Conservation (phyloP, 2,329 filamentous ascomycete genomes). For the Peltaster fructicola region DNA sequence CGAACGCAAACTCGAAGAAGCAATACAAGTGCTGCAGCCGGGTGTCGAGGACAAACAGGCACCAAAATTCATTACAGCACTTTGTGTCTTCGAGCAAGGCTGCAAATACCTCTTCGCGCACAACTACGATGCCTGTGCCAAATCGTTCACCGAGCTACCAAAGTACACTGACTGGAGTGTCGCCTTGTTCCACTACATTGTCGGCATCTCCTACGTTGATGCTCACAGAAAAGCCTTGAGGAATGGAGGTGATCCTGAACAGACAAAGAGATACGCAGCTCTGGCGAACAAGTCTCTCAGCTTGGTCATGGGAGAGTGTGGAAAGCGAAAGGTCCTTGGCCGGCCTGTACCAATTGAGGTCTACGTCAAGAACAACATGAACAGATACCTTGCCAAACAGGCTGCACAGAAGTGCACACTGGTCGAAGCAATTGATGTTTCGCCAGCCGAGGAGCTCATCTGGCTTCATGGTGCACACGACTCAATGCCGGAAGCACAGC, state of each 20-base stretch:
- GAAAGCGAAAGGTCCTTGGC: slow-evolving; percentile 80
- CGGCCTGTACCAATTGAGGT: slow-evolving; percentile 77
- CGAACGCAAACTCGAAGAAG: slow-evolving; percentile 75
- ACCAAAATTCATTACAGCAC: slow-evolving; percentile 61
- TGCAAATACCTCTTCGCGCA: slow-evolving; percentile 64
- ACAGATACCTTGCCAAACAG: slow-evolving; percentile 71
- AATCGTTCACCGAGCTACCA: slow-evolving; percentile 51
- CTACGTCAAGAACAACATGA: slow-evolving; percentile 66
- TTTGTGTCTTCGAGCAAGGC: slow-evolving; percentile 71
- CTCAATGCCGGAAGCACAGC: slow-evolving; percentile 50
- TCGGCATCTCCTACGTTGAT: slow-evolving; percentile 61
- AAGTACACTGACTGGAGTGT: slow-evolving; percentile 85
- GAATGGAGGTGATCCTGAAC: slow-evolving; percentile 24
- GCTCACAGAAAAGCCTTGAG: slow-evolving; percentile 50
- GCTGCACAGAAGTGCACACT: slow-evolving; percentile 49
- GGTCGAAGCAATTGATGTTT: slow-evolving; percentile 63
- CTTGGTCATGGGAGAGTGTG: slow-evolving; percentile 54
- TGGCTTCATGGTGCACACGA: slow-evolving; percentile 86
- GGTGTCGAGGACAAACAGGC: slow-evolving; percentile 44
- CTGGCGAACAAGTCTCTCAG: slow-evolving; percentile 51
- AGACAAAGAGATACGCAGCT: slow-evolving; percentile 23
- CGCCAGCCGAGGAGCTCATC: slow-evolving; percentile 75
- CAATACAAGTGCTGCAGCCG: slow-evolving; percentile 51
- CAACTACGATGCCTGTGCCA: slow-evolving; percentile 54
- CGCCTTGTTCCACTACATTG: slow-evolving; percentile 76